phyloP scores from a whole-genome alignment of 805 yeast genomes.

The Lachancea sp. region DNA sequence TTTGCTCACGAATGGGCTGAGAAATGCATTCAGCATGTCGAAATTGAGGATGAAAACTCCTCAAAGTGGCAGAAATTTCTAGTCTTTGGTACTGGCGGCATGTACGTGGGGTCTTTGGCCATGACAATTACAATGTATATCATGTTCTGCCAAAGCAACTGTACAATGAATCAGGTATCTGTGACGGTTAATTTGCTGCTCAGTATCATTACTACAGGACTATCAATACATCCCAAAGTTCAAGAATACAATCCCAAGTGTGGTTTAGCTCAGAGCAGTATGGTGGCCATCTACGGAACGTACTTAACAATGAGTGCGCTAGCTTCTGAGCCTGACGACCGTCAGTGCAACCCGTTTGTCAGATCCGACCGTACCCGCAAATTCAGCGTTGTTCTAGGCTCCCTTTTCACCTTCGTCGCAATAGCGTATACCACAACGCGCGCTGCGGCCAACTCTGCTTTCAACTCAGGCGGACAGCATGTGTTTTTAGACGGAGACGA shows the following conservation, averaged over 20 bases:
- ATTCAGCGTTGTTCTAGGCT: constrained; percentile 80
- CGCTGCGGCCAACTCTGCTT: constrained; percentile 80
- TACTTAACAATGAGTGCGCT: constrained; percentile 88
- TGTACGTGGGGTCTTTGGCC: constrained; percentile 70
- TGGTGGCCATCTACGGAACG: constrained; percentile 91
- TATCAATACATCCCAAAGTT: constrained; percentile 74
- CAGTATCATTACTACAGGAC: constrained; percentile 52
- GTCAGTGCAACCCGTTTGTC: constrained; percentile 82
- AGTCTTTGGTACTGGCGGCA: constrained; percentile 77
- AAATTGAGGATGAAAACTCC: constrained; percentile 58
- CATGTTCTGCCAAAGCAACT: constrained; percentile 73
- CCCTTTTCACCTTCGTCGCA: constrained; percentile 87
- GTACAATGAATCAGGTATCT: constrained; percentile 85
- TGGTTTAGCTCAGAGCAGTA: constrained; percentile 92
- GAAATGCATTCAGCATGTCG: constrained; percentile 84
- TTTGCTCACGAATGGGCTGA: constrained; percentile 99
- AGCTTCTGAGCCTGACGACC: constrained; percentile 94
- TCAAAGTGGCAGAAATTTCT: constrained; percentile 71
- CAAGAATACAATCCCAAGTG: constrained; percentile 94
- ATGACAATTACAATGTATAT: constrained; percentile 76
- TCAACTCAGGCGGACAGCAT: constrained; percentile 38
- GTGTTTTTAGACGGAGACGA: constrained; percentile 29
- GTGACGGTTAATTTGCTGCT: constrained; percentile 69
- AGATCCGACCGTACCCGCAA: constrained; percentile 88
- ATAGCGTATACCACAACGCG: constrained; percentile 96